Evolutionary conservation across 1,139 yeast genomes (phyloP).

Genomic region (Blastobotrys arbuscula): DNA sequence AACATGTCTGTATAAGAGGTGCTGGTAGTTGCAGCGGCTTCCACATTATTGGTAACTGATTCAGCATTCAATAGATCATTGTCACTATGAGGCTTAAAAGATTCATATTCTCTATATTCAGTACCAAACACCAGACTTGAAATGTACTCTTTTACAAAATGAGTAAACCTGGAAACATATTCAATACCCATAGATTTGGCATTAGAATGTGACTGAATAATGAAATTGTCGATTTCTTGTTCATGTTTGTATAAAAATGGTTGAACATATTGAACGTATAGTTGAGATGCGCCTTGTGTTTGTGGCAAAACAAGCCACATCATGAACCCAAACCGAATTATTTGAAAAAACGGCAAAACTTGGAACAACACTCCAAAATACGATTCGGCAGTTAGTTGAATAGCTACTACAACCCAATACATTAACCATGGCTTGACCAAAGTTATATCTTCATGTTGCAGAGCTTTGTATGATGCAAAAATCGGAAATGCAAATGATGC

Average conservation of each 20-base stretch:
- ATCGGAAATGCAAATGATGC: slow-evolving; percentile 49
- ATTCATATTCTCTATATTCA: slow-evolving; percentile 10
- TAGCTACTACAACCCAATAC: slow-evolving; percentile 54
- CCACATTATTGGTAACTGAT: not conserved
- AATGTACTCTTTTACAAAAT: slow-evolving; percentile 11
- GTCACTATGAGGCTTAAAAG: slow-evolving; percentile 2
- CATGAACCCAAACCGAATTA: slow-evolving; percentile 38
- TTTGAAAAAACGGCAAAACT: slow-evolving; percentile 47
- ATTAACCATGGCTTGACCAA: slow-evolving; percentile 54
- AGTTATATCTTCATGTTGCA: slow-evolving; percentile 42
- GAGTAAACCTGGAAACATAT: slow-evolving; percentile 18
- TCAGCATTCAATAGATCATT: slow-evolving; percentile 2
- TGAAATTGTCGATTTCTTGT: slow-evolving; percentile 26
- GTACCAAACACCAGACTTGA: slow-evolving; percentile 18
- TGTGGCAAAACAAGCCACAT: slow-evolving; percentile 52
- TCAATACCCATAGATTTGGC: slow-evolving; percentile 23
- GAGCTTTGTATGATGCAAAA: slow-evolving; percentile 53
- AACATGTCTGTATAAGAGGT: slow-evolving; percentile 22
- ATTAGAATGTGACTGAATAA: slow-evolving; percentile 22
- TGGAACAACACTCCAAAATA: slow-evolving; percentile 38
- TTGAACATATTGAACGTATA: slow-evolving; percentile 31
- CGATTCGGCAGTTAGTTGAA: slow-evolving; percentile 40
- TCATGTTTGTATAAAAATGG: slow-evolving; percentile 34
- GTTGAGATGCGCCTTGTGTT: slow-evolving; percentile 36
- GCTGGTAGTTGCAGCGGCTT: slow-evolving; percentile 1